Evolutionary conservation across 352 stramenopile species (phyloP), one percentile per base, ranked within the genome.

Genomic region (Pythium dissotocum): DNA sequence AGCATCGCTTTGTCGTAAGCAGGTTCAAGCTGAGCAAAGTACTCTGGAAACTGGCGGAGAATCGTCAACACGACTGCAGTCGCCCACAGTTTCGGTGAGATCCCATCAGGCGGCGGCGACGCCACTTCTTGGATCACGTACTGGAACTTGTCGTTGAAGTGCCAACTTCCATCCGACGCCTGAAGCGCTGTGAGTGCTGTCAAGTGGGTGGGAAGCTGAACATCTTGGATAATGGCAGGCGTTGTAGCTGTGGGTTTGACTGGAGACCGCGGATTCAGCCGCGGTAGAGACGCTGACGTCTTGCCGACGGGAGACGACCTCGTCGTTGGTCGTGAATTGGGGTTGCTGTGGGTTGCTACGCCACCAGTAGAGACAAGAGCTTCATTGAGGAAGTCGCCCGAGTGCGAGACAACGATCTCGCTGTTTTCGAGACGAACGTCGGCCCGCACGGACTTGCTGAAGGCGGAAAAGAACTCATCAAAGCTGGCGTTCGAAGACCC

Each of bases 401-500:
- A 36, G 46, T 58, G 33, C 1, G 58, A 54, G 14, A 71, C 61
- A n/a, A 87, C 58, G 49, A 86, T 73, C 51, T 77, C 72, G 13
- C 71, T 70, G 42, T 87, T 71, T 6, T 59, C 61, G 30, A 86
- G 75, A 18, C 75, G 54, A 21, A 82, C 69, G 57, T 87, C 75
- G 13, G 63, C 72, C 9, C 72, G 58, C 44, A 91, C 78, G 24
- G 83, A 91, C 55, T 79, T 83, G 49, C 79, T 70, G 64, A 91
- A 91, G 2, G 83, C 83, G 36, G 73, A 66, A 61, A 88, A 89
- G 59, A 91, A 91, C 18, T 86, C 81, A 5, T 89, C 83, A 46
- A 91, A 91, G 32, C 63, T 80, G 59, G 78, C n/a, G 18, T 52
- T 14, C 6, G 42, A 40, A 1, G 24, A 40, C n/a, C 18, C 46